Conservation (phyloP, 768 basidiomycete species). For the Suillus brevipes region DNA sequence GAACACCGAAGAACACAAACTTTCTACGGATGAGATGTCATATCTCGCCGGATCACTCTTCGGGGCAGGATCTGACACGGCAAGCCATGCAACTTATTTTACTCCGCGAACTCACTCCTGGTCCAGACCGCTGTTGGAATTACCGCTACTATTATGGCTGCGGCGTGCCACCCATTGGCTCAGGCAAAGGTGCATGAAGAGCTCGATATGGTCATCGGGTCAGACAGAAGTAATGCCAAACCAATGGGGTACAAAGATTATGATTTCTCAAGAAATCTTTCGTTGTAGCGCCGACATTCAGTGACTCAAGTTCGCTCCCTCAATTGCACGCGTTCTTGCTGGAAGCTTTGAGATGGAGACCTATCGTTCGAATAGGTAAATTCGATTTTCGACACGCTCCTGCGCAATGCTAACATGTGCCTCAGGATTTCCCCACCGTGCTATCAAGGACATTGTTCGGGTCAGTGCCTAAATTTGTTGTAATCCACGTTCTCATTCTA, state of each 20-base stretch:
- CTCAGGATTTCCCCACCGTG: slow-evolving; percentile 56
- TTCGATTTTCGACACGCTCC: neutral
- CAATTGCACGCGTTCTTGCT: slow-evolving; percentile 9
- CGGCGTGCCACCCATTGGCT: slow-evolving; percentile 49
- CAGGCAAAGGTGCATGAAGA: slow-evolving; percentile 51
- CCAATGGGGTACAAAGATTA: neutral
- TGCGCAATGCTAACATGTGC: neutral
- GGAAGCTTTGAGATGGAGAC: slow-evolving; percentile 38
- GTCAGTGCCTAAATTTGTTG: slow-evolving; percentile 26
- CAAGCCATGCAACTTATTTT: slow-evolving; percentile 11
- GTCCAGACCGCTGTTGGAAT: slow-evolving; percentile 49
- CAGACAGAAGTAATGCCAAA: slow-evolving; percentile 22
- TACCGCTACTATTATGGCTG: slow-evolving; percentile 48
- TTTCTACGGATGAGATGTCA: slow-evolving; percentile 52
- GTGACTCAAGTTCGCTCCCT: neutral
- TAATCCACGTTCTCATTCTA: neutral
- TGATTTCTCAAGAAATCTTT: neutral
- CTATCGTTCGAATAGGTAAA: slow-evolving; percentile 31
- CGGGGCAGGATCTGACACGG: slow-evolving; percentile 59
- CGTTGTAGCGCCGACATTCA: neutral
- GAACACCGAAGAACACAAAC: slow-evolving; percentile 44
- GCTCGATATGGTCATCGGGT: slow-evolving; percentile 49
- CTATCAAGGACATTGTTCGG: slow-evolving; percentile 63
- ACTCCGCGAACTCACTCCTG: neutral
- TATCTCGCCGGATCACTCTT: slow-evolving; percentile 64